Evolutionary conservation across 2,329 filamentous ascomycete species (phyloP).

Genomic region (Pyrenophora teres): DNA sequence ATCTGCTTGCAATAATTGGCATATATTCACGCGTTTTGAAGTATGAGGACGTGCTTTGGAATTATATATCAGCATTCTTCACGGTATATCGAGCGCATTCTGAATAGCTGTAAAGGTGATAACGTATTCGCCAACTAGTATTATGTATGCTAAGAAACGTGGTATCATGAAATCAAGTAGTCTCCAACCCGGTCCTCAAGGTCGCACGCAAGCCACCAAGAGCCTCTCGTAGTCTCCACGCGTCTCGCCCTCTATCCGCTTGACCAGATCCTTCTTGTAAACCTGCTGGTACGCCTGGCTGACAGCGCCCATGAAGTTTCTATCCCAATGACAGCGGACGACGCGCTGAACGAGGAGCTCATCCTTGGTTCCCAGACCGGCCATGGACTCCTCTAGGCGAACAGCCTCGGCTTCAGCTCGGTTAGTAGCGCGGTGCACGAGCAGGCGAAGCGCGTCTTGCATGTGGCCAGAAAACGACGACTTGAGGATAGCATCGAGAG

Average conservation of each 20-base stretch:
- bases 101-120: too few species aligned
- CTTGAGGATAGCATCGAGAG: conserved; percentile 74
- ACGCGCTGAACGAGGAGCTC: conserved; percentile 76
- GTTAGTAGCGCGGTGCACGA: conserved; percentile 77
- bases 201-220: conserved; percentile 68
- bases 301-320: conserved; percentile 72
- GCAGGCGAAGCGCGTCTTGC: conserved; percentile 79
- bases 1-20: too few species aligned
- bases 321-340: conserved; percentile 83
- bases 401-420: conserved; percentile 82
- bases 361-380: conserved; percentile 85
- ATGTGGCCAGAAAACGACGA: conserved; percentile 92
- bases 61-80: too few species aligned
- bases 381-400: conserved; percentile 85
- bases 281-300: conserved; percentile 76
- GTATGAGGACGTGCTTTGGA: too few species aligned
- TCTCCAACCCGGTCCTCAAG: conserved; percentile 3
- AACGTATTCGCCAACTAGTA: too few species aligned
- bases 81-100: too few species aligned
- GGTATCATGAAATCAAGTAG: conserved; percentile 4
- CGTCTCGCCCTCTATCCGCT: conserved; percentile 79
- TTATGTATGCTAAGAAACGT: not conserved
- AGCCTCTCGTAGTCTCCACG: conserved; percentile 80
- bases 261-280: conserved; percentile 69
- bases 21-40: too few species aligned